phyloP scores from a whole-genome alignment of 176 grass and related monocot genomes.

The Otatea glauca region DNA sequence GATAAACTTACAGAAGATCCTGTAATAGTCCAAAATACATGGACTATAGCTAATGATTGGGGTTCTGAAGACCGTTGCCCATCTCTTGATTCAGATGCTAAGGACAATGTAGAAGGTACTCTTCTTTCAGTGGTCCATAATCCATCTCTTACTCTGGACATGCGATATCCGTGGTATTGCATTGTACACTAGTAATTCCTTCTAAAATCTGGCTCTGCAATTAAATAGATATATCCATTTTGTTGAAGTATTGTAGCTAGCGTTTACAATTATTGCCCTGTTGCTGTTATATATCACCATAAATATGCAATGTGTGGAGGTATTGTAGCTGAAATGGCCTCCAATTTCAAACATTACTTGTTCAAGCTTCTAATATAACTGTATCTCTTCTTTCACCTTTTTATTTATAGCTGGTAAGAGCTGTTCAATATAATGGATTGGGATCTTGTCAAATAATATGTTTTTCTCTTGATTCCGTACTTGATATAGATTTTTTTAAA shows the following conservation, averaged over 20 bases:
- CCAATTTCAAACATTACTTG: neutral
- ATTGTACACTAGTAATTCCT: conserved; percentile 13
- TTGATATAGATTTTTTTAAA: conserved; percentile 9
- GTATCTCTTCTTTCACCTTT: neutral
- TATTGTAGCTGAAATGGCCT: conserved; percentile 17
- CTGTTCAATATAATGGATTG: conserved; percentile 26
- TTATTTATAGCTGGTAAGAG: conserved; percentile 24
- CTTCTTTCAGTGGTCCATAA: neutral
- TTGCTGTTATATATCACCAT: conserved; percentile 11
- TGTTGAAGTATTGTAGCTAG: conserved; percentile 16
- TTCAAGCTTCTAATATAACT: conserved; percentile 1
- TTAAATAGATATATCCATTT: conserved; percentile 22
- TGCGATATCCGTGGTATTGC: conserved; percentile 17
- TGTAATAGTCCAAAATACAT: conserved; percentile 97
- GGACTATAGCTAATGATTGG: conserved; percentile 86
- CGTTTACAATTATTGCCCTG: neutral
- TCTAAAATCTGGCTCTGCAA: conserved; percentile 4
- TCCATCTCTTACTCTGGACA: conserved; percentile 26
- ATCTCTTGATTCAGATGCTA: conserved; percentile 58
- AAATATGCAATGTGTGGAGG: neutral
- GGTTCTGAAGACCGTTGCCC: conserved; percentile 91
- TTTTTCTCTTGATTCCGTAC: conserved; percentile 15
- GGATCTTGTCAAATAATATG: conserved; percentile 15
- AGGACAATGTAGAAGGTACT: conserved; percentile 73
- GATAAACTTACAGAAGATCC: conserved; percentile 99